These are phyloP conservation scores for Crithidia fasciculata DNA, from an alignment of 208 protist genomes.

Conservation along the genomic window DNA sequence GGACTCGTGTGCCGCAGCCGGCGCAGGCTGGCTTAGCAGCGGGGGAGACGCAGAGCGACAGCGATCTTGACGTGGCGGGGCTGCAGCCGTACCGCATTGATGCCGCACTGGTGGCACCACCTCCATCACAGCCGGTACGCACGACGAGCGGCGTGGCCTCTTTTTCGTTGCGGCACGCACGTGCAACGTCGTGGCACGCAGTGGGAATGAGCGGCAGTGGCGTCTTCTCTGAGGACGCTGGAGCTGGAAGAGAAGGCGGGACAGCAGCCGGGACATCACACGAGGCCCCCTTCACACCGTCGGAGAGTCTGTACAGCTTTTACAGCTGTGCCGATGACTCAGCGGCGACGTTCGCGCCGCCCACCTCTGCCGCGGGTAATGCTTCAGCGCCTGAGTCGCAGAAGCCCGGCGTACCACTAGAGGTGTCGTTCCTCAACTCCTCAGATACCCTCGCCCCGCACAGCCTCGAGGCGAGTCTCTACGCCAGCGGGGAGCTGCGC, in stretches of 20 bases:
- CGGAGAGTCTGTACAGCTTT: conserved; percentile 2
- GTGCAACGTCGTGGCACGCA: background rate
- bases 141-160: background rate
- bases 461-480: conserved; percentile 19
- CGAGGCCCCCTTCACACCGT: background rate
- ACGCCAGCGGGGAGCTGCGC: background rate
- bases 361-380: too few relatives aligned
- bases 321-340: conserved; percentile 1
- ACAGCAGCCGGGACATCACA: background rate
- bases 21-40: background rate
- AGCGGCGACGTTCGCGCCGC: background rate
- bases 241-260: background rate
- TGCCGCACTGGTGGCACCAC: background rate
- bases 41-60: background rate
- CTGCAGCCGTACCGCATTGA: conserved; percentile 10
- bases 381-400: too few relatives aligned
- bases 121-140: background rate
- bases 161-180: background rate
- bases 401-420: background rate
- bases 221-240: background rate
- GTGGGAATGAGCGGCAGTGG: conserved; percentile 3
- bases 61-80: background rate
- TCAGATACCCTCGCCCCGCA: background rate
- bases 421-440: background rate
- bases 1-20: background rate